Evolutionary conservation across 345 rosid species (phyloP), one percentile per base, ranked within the genome.

Genomic region (Acer negundo): DNA sequence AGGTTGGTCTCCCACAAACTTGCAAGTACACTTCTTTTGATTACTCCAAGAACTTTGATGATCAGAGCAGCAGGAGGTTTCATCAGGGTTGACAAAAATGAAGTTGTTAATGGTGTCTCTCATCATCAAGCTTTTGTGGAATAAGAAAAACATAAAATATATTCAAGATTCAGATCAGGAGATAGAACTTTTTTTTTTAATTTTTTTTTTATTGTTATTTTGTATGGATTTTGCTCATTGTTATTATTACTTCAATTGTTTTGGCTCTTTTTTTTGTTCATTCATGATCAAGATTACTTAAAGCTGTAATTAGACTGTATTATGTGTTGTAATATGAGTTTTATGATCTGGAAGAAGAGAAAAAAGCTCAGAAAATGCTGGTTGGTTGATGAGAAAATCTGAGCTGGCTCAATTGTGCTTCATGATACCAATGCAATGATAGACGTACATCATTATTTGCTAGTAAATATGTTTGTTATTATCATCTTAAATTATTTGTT

Each of bases 1-100:
- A 83, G 66, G 89, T 82, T 64, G 87, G 85, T 55, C 95, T 89
- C 56, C 93, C 95, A 15, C 92, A 83, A 69, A 87, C 93, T 20
- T 89, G 64, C 82, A 85, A 86, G 90, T 89, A 88, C 78, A 77
- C 75, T 68, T 82, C 91, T 56, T 79, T 81, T 61, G 77, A 79
- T 19, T 80, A 82, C 82, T 72, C 87, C 87, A 83, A 87, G 88
- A 91, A 80, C 68, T 83, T 87, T 56, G 87, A 83, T 15, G 44
- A 35, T 35, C 38, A 58, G 28, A 75, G 77, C 23, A 55, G 20
- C n/a, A 49, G 53, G 44, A 49, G 53, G 44, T 58, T 31, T 56
- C 28, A 53, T 56, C 28, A 53, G 12, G 44, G 66, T 47, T 70
- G 74, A 28, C 24, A 46, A 46, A 46, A 46, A 46, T 7, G 1